Conservation (phyloP, 2,329 filamentous ascomycete genomes). For the Aspergillus sp. region DNA sequence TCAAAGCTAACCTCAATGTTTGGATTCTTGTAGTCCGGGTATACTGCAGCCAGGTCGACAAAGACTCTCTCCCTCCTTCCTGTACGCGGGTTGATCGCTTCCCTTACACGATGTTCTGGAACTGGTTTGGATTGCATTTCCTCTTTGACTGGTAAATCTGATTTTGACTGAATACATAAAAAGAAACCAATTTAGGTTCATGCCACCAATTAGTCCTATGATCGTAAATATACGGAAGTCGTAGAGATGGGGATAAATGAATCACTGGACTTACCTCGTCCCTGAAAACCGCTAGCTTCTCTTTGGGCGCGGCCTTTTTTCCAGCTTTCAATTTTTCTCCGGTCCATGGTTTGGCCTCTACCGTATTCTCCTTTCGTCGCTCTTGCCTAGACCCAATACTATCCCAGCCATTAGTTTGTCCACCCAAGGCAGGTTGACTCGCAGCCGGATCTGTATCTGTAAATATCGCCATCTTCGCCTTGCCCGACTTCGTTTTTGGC, state of each 20-base stretch:
- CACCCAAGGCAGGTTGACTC: conserved; percentile 55
- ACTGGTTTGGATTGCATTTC: conserved; percentile 53
- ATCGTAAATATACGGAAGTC: conserved; percentile 75
- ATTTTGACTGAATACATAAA: conserved; percentile 55
- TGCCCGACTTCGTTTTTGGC: conserved; percentile 62
- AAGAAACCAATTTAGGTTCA: conserved; percentile 39
- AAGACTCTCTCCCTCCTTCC: conserved; percentile 84
- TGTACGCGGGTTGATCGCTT: conserved; percentile 76
- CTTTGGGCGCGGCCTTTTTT: conserved; percentile 71
- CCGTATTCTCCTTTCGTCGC: conserved; percentile 88
- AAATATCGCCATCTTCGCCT: conserved; percentile 87
- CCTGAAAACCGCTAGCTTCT: conserved; percentile 91
- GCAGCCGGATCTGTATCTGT: conserved; percentile 69
- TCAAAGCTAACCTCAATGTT: conserved; percentile 85
- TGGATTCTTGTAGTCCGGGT: conserved; percentile 71
- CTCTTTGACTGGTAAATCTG: conserved; percentile 39
- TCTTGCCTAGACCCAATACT: conserved; percentile 83
- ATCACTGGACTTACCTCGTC: conserved; percentile 76
- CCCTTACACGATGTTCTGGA: conserved; percentile 73
- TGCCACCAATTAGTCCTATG: conserved; percentile 87
- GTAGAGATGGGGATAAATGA: conserved; percentile 36
- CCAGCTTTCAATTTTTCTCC: conserved; percentile 88
- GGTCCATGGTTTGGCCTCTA: conserved; percentile 85
- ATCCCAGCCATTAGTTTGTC: conserved; percentile 77
- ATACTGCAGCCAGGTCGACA: conserved; percentile 81